phyloP scores from a whole-genome alignment of 495 filamentous ascomycete species.

The Zalerion maritima region DNA sequence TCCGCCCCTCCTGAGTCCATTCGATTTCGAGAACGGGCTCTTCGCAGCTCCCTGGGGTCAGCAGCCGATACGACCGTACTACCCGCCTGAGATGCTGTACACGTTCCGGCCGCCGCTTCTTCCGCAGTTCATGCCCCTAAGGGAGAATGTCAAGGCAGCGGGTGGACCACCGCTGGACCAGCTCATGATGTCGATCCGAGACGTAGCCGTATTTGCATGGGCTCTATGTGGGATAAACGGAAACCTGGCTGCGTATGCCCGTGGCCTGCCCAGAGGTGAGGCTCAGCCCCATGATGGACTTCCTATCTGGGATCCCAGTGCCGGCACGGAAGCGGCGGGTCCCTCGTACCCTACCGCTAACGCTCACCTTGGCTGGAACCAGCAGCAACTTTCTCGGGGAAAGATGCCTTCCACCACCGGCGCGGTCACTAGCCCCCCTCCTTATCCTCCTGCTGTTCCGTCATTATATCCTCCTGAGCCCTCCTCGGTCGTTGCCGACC shows the following conservation, averaged over 20 bases:
- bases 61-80: conserved; percentile 36
- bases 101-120: conserved; percentile 26
- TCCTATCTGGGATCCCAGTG: conserved; percentile 36
- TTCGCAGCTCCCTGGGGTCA: conserved; percentile 68
- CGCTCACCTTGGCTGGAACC: conserved; percentile 6
- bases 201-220: conserved; percentile 77
- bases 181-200: conserved; percentile 69
- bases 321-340: conserved; percentile 7
- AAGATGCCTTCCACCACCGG: neutral
- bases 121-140: conserved; percentile 28
- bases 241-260: conserved; percentile 47
- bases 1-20: conserved; percentile 26
- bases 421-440: too few relatives aligned
- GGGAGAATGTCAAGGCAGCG: conserved; percentile 27
- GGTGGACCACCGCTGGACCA: conserved; percentile 40
- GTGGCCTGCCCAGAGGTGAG: conserved; percentile 45
- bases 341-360: conserved; percentile 10
- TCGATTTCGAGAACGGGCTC: conserved; percentile 47
- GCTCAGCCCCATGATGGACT: conserved; percentile 41
- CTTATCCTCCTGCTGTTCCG: neutral
- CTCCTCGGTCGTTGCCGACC: too few relatives aligned
- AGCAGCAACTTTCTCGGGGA: conserved; percentile 1
- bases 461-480: too few relatives aligned
- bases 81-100: conserved; percentile 26
- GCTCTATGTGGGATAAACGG: conserved; percentile 70